Evolutionary conservation across 2,329 filamentous ascomycete genomes (phyloP), one percentile per base, ranked within the genome.

Genomic region (Paracamarosporium sp.): DNA sequence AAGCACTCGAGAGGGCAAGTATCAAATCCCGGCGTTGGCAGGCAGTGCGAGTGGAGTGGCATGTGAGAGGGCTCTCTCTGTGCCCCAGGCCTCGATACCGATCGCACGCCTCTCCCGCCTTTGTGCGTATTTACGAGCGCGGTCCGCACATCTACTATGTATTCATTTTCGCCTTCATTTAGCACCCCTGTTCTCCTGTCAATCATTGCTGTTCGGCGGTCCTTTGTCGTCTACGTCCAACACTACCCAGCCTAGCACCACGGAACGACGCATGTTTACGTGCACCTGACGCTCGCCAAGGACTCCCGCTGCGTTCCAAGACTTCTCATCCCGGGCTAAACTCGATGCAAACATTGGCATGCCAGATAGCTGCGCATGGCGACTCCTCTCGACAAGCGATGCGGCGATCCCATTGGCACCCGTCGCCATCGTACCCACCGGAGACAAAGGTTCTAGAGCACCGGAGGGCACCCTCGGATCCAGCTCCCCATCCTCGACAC

Each of bases 201-300:
- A 1, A 24, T 40, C 24, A 12, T 11, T 15, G 9, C 22, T 40
- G 15, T 28, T 24, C 20, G 20, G 9, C 9, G 33, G 28, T n/a
- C 22, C 47, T 30, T 40, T 40, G 47, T 28, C 15, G 30, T 50
- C 33, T 15, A 12, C 33, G 13, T 30, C 33, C 47, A 50, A 38
- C 47, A 40, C 24, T 28, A 17, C 22, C 24, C 11, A 11, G 2
- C n/a, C 43, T 33, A 38, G 22, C n/a, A 17, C 33, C 33, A 24
- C 31, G 33, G 44, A 13, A 33, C 44, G 25, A 46, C 33, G 33
- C 33, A 38, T 30, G 36, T 33, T 50, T 51, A 51, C 48, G 48
- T 41, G 48, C 36, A 41, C 15, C 36, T 51, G 48, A 51, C 48
- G 48, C 8, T 41, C n/a, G 48, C 48, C 48, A 51, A 51, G 48